phyloP scores from a whole-genome alignment of 805 yeast genomes.

The Saturnispora halmiae region DNA sequence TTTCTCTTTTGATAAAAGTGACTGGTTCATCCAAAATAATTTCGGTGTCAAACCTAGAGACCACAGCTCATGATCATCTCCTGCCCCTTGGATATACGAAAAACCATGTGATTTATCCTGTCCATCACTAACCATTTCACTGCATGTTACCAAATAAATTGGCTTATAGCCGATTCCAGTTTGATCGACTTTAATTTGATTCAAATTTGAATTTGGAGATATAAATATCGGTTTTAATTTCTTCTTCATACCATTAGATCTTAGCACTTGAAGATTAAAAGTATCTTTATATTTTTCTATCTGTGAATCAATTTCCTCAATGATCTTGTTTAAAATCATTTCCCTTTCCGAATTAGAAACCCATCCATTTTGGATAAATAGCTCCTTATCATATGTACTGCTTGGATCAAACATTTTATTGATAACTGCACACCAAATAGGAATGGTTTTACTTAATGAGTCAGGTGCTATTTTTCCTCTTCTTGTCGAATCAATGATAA shows the following conservation, averaged over 20 bases:
- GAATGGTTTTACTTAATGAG: conserved; percentile 76
- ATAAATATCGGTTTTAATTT: conserved; percentile 64
- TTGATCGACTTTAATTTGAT: conserved; percentile 16
- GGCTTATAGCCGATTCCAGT: conserved; percentile 27
- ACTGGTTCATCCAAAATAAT: conserved; percentile 46
- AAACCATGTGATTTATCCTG: conserved; percentile 37
- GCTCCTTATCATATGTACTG: conserved; percentile 8
- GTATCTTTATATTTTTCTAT: conserved; percentile 8
- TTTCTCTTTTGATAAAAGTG: conserved; percentile 16
- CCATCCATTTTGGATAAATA: conserved; percentile 37
- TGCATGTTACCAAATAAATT: conserved; percentile 50
- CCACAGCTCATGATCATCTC: conserved; percentile 92
- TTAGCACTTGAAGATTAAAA: conserved; percentile 20
- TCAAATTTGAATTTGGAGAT: conserved; percentile 39
- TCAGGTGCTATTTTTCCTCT: conserved; percentile 83
- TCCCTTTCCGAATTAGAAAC: conserved; percentile 51
- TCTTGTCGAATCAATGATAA: conserved; percentile 77
- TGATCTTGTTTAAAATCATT: conserved; percentile 41
- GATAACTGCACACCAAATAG: conserved; percentile 84
- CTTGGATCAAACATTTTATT: conserved; percentile 43
- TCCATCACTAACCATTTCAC: conserved; percentile 55
- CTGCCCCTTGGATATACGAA: conserved; percentile 83
- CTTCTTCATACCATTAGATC: conserved; percentile 25
- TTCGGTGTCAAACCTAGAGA: conserved; percentile 44
- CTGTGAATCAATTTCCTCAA: conserved; percentile 15